Evolutionary conservation across 495 filamentous ascomycete genomes (phyloP).

Genomic region (Talaromyces adpressus): DNA sequence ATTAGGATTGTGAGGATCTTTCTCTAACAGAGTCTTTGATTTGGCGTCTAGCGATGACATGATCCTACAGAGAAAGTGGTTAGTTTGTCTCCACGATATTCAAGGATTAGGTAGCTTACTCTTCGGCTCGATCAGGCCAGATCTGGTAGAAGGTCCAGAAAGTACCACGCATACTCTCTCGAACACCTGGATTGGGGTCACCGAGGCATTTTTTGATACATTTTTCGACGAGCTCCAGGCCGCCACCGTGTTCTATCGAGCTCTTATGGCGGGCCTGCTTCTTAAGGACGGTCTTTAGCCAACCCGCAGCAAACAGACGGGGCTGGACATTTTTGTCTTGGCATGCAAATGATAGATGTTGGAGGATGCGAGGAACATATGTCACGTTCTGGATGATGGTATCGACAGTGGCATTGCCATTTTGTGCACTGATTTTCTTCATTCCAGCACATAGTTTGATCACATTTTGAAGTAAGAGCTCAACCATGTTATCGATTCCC

Average conservation of each 20-base stretch:
- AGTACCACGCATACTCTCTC: conserved; percentile 72
- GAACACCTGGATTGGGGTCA: conserved; percentile 81
- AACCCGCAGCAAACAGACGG: conserved; percentile 68
- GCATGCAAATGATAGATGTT: conserved; percentile 70
- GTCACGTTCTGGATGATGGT: conserved; percentile 69
- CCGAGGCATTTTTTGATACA: conserved; percentile 77
- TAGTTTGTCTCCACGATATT: background rate
- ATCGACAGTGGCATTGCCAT: conserved; percentile 69
- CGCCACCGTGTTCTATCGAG: conserved; percentile 75
- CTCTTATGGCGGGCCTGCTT: conserved; percentile 73
- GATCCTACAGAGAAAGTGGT: conserved; percentile 48
- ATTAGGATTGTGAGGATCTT: conserved; percentile 74
- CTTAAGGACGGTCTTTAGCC: conserved; percentile 74
- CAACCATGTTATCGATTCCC: conserved; percentile 79
- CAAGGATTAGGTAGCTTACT: conserved; percentile 37
- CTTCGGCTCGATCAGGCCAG: conserved; percentile 73
- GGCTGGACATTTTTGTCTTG: conserved; percentile 90
- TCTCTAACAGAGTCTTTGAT: conserved; percentile 67
- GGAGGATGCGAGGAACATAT: conserved; percentile 70
- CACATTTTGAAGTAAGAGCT: conserved; percentile 80
- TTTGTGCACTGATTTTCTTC: conserved; percentile 82
- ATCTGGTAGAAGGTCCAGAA: conserved; percentile 75
- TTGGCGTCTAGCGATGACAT: conserved; percentile 67
- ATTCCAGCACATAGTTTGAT: conserved; percentile 80
- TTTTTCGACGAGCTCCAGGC: conserved; percentile 76